Evolutionary conservation across 2,329 filamentous ascomycete species (phyloP), one percentile per base, ranked within the genome.

Genomic region (Beauveria scarabaeidicola): DNA sequence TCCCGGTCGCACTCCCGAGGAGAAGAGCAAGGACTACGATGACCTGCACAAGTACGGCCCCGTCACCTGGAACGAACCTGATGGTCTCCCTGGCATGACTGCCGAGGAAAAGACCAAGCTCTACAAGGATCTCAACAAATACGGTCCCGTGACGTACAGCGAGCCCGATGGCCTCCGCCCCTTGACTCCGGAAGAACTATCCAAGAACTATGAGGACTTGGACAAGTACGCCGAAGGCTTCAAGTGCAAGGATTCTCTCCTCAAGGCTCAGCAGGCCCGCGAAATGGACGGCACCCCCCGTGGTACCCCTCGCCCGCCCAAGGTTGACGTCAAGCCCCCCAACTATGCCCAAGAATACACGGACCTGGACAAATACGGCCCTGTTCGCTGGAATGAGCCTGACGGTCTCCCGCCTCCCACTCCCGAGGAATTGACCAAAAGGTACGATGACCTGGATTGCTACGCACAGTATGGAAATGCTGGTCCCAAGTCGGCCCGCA

Each of bases 301-400:
- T 60, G 75, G 75, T 44, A 69, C 71, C 48, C 70, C 74, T n/a
- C 68, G 74, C 15, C 66, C 71, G 32, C 54, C 71, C 40, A 71
- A 75, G 58, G 69, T 76, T 19, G 67, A 72, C 23, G 64, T 68
- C 6, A 61, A 64, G 1, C 59, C 56, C 7, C 63, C 72, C 46
- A 66, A 72, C 43, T 57, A 67, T 15, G 59, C 69, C 32, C 62
- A 67, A 36, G 66, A 72, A 56, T 75, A 78, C 59, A 68, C 77
- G 3, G 78, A 81, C 52, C 66, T 81, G 50, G 63, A 71, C 59
- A 67, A 73, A 43, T 78, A 77, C 61, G 69, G 67, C 1, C 70
- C 74, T 4, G 68, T 71, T 11, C 64, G 63, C 15, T 74, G 73
- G 70, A 74, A 74, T 17, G 73, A 75, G 53, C 70, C 72, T 0